Conservation (phyloP, 2,329 filamentous ascomycete species). For the Camillea tinctor region DNA sequence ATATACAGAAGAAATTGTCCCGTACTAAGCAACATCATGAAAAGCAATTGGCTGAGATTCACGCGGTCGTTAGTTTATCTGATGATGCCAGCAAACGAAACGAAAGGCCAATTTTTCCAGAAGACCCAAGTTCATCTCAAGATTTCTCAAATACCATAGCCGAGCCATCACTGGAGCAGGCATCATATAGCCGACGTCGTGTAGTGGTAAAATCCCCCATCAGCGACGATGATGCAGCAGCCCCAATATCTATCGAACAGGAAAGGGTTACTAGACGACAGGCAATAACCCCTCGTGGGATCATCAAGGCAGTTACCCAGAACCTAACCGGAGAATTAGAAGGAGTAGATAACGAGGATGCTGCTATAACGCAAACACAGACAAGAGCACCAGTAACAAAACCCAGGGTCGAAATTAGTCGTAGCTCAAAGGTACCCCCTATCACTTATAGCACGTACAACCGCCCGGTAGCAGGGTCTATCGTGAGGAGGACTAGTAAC, state of each 20-base stretch:
- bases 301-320: constrained; percentile 26
- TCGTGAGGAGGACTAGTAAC: background rate
- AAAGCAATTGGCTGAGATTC: background rate
- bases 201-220: constrained; percentile 27
- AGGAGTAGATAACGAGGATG: constrained; percentile 8
- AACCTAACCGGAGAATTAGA: constrained; percentile 14
- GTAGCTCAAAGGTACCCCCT: constrained; percentile 13
- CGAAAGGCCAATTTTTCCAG: background rate
- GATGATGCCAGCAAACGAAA: background rate
- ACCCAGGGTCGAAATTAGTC: constrained; percentile 8
- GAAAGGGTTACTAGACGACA: constrained; percentile 29
- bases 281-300: constrained; percentile 21
- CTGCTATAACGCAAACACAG: constrained; percentile 1
- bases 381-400: constrained; percentile 7
- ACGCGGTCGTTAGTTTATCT: background rate
- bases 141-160: background rate
- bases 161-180: background rate
- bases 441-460: constrained; percentile 29
- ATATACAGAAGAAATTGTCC: constrained; percentile 20
- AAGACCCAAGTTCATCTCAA: background rate
- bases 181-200: constrained; percentile 19
- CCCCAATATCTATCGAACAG: constrained; percentile 30
- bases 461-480: constrained; percentile 26
- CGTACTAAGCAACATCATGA: constrained; percentile 18
- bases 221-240: constrained; percentile 16